Percentiles rank a stretch among this genome's conserved stretches.
Evolutionary conservation across 306 rosid species (phyloP).

Genomic region (Sindora glabra): DNA sequence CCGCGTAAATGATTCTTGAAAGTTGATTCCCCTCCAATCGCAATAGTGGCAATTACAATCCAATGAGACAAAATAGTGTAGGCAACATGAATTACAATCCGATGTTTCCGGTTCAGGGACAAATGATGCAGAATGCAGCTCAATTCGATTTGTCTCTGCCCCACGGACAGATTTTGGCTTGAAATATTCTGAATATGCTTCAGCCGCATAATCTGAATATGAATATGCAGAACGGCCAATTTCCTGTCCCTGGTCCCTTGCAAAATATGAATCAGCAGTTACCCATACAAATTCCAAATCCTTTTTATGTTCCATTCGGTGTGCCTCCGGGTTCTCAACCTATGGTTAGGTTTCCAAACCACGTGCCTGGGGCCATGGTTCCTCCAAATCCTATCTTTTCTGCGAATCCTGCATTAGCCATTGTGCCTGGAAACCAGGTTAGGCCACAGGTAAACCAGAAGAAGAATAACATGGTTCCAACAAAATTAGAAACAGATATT

Average conservation of each 20-base stretch:
- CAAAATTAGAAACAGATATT: conserved; percentile 25
- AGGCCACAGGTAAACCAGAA: conserved; percentile 37
- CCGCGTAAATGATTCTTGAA: too few relatives aligned
- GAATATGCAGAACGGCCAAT: conserved; percentile 64
- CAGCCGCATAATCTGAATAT: conserved; percentile 51
- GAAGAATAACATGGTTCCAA: conserved; percentile 29
- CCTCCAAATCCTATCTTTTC: conserved; percentile 41
- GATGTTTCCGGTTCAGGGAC: conserved; percentile 38
- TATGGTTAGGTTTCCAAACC: conserved; percentile 43
- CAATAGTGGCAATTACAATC: too few relatives aligned
- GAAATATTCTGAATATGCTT: conserved; percentile 34
- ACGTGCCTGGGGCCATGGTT: conserved; percentile 31
- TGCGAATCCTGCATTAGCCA: conserved; percentile 33
- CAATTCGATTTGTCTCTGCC: conserved; percentile 40
- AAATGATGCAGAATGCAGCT: conserved; percentile 32
- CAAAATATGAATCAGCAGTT: conserved; percentile 64
- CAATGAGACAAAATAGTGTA: conserved; percentile 33
- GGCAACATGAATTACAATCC: conserved; percentile 31
- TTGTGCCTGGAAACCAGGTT: conserved; percentile 36
- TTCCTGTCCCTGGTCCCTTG: conserved; percentile 33
- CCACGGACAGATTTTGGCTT: conserved; percentile 46
- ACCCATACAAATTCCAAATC: conserved; percentile 44
- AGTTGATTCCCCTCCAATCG: too few relatives aligned
- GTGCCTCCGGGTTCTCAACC: conserved; percentile 26
- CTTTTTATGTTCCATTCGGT: conserved; percentile 41